These are phyloP conservation scores for Helotiales sp. DNA, from an alignment of 2,329 filamentous ascomycete species.

Conservation along the genomic window DNA sequence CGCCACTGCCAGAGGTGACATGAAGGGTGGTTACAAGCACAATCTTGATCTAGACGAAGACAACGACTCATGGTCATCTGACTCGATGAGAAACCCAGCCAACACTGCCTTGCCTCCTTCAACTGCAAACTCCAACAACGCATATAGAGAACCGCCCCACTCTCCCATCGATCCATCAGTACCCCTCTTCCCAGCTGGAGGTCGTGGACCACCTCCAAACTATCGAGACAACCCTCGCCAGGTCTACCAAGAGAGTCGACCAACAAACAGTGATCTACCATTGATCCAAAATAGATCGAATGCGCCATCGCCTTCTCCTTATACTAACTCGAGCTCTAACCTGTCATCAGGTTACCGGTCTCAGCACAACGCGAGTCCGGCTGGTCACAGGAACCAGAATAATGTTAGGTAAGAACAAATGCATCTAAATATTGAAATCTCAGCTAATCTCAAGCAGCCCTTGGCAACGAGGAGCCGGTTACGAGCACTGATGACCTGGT, in stretches of 20 bases:
- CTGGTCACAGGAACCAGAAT: slow-evolving; percentile 42
- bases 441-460: slow-evolving; percentile 42
- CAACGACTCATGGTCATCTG: slow-evolving; percentile 64
- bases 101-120: slow-evolving; percentile 36
- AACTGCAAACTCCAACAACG: slow-evolving; percentile 28
- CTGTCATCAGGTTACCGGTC: slow-evolving; percentile 37
- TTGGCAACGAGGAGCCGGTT: slow-evolving; percentile 58
- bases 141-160: slow-evolving; percentile 38
- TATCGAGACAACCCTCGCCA: slow-evolving; percentile 31
- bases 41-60: slow-evolving; percentile 71
- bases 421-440: neutral
- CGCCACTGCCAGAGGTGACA: slow-evolving; percentile 82
- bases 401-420: slow-evolving; percentile 45
- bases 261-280: slow-evolving; percentile 20
- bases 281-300: slow-evolving; percentile 24
- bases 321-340: slow-evolving; percentile 38
- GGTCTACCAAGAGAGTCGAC: slow-evolving; percentile 31
- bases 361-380: slow-evolving; percentile 43
- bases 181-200: slow-evolving; percentile 48
- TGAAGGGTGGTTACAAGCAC: slow-evolving; percentile 58
- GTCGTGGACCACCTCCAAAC: slow-evolving; percentile 34
- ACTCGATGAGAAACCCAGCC: slow-evolving; percentile 49
- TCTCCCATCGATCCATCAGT: slow-evolving; percentile 52
- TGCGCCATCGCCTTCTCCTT: slow-evolving; percentile 25
- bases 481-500: slow-evolving; percentile 46